A percentile compares a stretch with the other conserved stretches of the same genome.
phyloP scores from a whole-genome alignment of 768 basidiomycete genomes.

The Tulasnella sp. region DNA sequence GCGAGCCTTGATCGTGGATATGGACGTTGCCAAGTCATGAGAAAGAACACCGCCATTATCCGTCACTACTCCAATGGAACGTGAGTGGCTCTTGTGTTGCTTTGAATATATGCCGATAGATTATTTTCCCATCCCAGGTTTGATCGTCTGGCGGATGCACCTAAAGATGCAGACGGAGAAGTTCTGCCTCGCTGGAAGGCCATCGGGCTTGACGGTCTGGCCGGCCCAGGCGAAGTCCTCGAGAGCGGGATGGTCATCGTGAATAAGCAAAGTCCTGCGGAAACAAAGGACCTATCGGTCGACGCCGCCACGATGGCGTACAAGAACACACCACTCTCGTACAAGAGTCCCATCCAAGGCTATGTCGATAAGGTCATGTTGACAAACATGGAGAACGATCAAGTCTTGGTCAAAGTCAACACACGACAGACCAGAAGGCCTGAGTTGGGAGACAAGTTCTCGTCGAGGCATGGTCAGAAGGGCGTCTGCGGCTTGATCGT shows the following conservation, averaged over 20 bases:
- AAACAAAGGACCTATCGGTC: constrained; percentile 78
- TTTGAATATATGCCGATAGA: too few species aligned
- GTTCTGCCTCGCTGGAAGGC: constrained; percentile 79
- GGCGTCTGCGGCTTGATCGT: constrained; percentile 98
- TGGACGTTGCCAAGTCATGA: constrained; percentile 92
- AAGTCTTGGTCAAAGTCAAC: constrained; percentile 92
- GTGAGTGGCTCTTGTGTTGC: constrained; percentile 43
- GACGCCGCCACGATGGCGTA: constrained; percentile 69
- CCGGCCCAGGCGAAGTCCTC: constrained; percentile 89
- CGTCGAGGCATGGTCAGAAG: constrained; percentile 95
- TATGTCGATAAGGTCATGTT: constrained; percentile 98
- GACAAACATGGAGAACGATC: constrained; percentile 92
- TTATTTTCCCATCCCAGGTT: constrained; percentile 42
- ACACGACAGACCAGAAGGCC: constrained; percentile 94
- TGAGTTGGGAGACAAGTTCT: constrained; percentile 98
- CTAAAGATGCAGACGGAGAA: constrained; percentile 70
- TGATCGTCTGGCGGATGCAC: constrained; percentile 91
- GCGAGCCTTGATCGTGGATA: constrained; percentile 96
- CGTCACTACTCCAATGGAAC: constrained; percentile 96
- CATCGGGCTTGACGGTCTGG: constrained; percentile 85
- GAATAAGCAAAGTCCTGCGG: constrained; percentile 96
- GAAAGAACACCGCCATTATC: constrained; percentile 89
- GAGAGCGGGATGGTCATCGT: constrained; percentile 90
- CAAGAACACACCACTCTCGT: constrained; percentile 84
- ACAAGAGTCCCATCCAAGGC: constrained; percentile 88